Base-by-base conservation (phyloP, 1,139 yeast species). In the Candida glucosophila region DNA sequence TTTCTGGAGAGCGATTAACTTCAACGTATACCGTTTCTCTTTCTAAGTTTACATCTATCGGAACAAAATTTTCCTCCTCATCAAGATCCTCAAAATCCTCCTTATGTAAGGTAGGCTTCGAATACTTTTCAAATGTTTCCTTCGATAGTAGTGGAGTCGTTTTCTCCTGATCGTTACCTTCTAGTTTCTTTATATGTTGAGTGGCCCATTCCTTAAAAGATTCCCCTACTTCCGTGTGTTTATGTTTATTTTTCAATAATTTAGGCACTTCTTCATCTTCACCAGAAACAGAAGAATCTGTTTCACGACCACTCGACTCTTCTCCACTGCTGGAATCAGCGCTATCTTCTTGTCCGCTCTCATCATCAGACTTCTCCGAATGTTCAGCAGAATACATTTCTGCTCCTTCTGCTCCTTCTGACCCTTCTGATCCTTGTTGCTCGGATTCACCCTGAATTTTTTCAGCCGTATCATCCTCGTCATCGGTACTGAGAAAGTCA, bases 1-100 rank as follows among this genome's bases (percentile, higher is more conserved):
- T 70, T 18, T 69, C 76, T 1, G 67, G 72, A 1, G 73, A 41
- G 39, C 98, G 67, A 6, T 63, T 59, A 1, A 90, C 80, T 11
- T 72, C 61, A 8, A 86, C 90, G 33, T 58, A 81, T 31, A 71
- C 72, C 0, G 92, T 77, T 32, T 75, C 70, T 40, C 95, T 60
- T 21, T 67, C 51, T 12, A 74, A 53, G 1, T 53, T 44, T 30
- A 65, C 69, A 43, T 79, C 61, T 6, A 77, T 60, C 3, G 77
- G 76, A 23, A 77, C 57, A 28, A 56, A 63, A 13, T 69, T 72
- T 36, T 71, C 77, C 31, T 66, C 69, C 26, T 77, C 63, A 2
- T 77, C 78, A 0, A 61, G 50, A 39, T 73, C 80, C 24, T 73
- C 81, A 17, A 70, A 33, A 45, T 79, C 90, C 45, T 78, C 90